phyloP scores from a whole-genome alignment of 352 stramenopile genomes.

The Globisporangium abappressorium region DNA sequence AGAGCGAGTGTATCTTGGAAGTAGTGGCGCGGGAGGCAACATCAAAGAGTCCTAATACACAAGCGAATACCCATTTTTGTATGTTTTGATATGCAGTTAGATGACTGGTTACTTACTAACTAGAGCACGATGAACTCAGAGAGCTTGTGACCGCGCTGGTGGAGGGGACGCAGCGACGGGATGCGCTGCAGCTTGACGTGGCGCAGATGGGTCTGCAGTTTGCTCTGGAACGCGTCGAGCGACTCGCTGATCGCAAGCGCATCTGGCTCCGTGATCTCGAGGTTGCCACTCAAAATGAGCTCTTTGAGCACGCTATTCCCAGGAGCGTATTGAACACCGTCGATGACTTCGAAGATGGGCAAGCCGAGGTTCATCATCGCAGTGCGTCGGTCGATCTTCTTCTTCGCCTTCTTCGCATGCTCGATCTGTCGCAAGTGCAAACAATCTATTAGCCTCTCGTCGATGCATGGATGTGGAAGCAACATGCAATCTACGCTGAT shows the following conservation, averaged over 20 bases:
- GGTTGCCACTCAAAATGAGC: slow-evolving; percentile 65
- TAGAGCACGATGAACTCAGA: slow-evolving; percentile 26
- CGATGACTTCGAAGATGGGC: slow-evolving; percentile 46
- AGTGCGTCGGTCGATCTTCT: slow-evolving; percentile 63
- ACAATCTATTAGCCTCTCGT: not conserved
- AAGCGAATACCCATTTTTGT: not conserved
- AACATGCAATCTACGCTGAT: not conserved
- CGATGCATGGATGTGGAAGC: no score
- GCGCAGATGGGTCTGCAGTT: slow-evolving; percentile 46
- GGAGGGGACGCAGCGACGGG: slow-evolving; percentile 19
- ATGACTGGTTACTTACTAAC: not conserved
- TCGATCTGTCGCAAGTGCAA: slow-evolving; percentile 36
- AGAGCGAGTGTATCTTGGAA: slow-evolving; percentile 21
- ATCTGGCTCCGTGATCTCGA: slow-evolving; percentile 31
- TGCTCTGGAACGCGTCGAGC: slow-evolving; percentile 36
- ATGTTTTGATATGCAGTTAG: not conserved
- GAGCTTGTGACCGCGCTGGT: slow-evolving; percentile 18
- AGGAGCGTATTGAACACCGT: slow-evolving; percentile 51
- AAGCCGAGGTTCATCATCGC: slow-evolving; percentile 56
- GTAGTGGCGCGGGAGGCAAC: slow-evolving; percentile 1
- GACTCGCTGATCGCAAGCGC: slow-evolving; percentile 33
- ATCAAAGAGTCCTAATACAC: slow-evolving; percentile 27
- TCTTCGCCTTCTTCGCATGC: slow-evolving; percentile 78
- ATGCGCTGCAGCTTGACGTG: slow-evolving; percentile 71
- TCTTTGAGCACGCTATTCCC: slow-evolving; percentile 63